Evolutionary conservation across 306 rosid genomes (phyloP).

Genomic region (Malus fusca): DNA sequence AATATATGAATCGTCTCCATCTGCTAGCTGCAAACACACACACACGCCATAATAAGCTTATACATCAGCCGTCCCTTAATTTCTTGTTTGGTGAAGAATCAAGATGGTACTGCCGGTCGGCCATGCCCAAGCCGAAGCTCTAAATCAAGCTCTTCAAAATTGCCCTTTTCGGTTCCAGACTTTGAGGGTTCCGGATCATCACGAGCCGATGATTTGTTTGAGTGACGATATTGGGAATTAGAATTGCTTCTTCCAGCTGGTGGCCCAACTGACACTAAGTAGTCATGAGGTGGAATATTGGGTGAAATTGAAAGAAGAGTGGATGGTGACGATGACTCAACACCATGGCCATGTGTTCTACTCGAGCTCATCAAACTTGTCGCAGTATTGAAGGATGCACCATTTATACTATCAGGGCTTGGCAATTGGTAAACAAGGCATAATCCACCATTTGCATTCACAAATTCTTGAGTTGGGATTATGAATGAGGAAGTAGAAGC

Average conservation of each 20-base stretch:
- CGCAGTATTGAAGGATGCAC: not conserved
- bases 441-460: constrained; percentile 37
- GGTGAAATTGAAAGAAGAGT: constrained; percentile 57
- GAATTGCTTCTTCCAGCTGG: not conserved
- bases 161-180: constrained; percentile 14
- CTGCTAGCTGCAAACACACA: not conserved
- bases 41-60: not conserved
- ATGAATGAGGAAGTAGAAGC: constrained; percentile 26
- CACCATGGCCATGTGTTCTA: not conserved
- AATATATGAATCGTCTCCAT: not conserved
- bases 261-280: not conserved
- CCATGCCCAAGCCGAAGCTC: constrained; percentile 82
- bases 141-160: constrained; percentile 73
- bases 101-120: constrained; percentile 37
- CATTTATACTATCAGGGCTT: constrained; percentile 34
- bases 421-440: constrained; percentile 71
- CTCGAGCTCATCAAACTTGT: not conserved
- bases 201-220: constrained; percentile 6
- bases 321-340: constrained; percentile 30
- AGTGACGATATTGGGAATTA: not conserved
- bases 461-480: constrained; percentile 55
- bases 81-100: constrained; percentile 12
- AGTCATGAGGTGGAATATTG: constrained; percentile 3
- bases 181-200: constrained; percentile 15
- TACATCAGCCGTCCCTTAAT: not conserved